Base-by-base conservation (phyloP, 129 eudicot species). In the Centaurea solstitialis region DNA sequence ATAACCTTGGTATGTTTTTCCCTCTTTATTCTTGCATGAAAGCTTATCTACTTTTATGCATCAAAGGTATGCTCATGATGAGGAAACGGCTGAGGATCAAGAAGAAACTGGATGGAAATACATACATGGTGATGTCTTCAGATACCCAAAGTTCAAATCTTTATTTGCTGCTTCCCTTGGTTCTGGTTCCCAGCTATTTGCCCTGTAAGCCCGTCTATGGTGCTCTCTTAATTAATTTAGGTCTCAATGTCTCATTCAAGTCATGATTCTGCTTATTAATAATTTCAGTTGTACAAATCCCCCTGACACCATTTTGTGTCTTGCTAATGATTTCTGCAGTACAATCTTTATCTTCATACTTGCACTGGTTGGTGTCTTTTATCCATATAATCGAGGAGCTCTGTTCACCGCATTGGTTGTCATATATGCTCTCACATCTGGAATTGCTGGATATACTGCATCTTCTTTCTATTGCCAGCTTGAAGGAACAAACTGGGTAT, bases 331-430 rank as follows among this genome's bases (percentile, higher is more conserved):
- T 68, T n/a, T 64, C 37, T 57, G 23, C 94, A 90, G 94, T 47
- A 70, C 89, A 62, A 68, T 84, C 20, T 87, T 87, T 38, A 87
- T 87, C 26, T 87, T 90, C 71, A 37, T 87, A 21, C 86, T 90
- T 53, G 88, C 89, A 3, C 79, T 87, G 61, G 91, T 90, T 22
- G 94, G 94, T 70, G 94, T 90, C 20, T 90, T 90, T 75, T 87
- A 90, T 59, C 94, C 94, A 18, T 90, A 90, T 74, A 87, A 90
- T 77, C 87, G 94, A 33, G 94, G 94, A 73, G 91, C 91, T 30
- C 79, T 90, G 30, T 87, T 87, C 77, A 90, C 94, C 4, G 91
- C 94, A 1, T 73, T 90, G 80, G 91, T 90, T 72, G 88, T 90
- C 68, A 90, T 90, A 24, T 90, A 90, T 79, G 94, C 94, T 2